phyloP scores from a whole-genome alignment of 129 eudicot genomes.

The Artemisia tridentata region DNA sequence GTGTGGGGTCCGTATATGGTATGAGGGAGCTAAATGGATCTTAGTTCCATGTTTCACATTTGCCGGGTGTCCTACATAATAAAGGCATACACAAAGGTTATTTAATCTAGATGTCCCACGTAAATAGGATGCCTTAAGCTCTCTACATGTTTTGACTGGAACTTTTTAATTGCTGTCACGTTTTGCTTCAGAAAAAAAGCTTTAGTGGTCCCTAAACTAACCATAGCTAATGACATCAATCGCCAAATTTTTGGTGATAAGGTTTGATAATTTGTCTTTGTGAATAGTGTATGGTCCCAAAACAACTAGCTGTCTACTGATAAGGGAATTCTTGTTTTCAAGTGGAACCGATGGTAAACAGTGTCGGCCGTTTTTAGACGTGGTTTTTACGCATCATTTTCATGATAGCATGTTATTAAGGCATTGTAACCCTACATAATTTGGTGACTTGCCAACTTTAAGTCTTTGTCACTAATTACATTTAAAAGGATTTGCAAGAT shows the following conservation, averaged over 20 bases:
- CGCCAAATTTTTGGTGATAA: slow-evolving; percentile 32
- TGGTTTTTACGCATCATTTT: slow-evolving; percentile 19
- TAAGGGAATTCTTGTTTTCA: slow-evolving; percentile 29
- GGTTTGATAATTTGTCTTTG: slow-evolving; percentile 18
- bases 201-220: slow-evolving; percentile 48
- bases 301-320: slow-evolving; percentile 31
- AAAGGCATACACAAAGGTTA: slow-evolving; percentile 20
- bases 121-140: slow-evolving; percentile 19
- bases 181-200: slow-evolving; percentile 36
- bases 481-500: slow-evolving; percentile 17
- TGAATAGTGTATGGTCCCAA: slow-evolving; percentile 42
- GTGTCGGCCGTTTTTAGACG: slow-evolving; percentile 13
- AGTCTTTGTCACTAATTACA: neutral
- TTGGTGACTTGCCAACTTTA: neutral
- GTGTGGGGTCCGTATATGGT: slow-evolving; percentile 33
- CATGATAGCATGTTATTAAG: slow-evolving; percentile 18
- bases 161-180: slow-evolving; percentile 28
- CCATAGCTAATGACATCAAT: slow-evolving; percentile 30
- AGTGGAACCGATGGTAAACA: neutral
- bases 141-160: slow-evolving; percentile 18
- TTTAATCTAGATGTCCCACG: slow-evolving; percentile 29
- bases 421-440: slow-evolving; percentile 19
- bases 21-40: slow-evolving; percentile 35
- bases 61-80: slow-evolving; percentile 36
- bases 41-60: slow-evolving; percentile 27